Conservation (phyloP, 495 filamentous ascomycete species). For the Elasticomyces elasticus region DNA sequence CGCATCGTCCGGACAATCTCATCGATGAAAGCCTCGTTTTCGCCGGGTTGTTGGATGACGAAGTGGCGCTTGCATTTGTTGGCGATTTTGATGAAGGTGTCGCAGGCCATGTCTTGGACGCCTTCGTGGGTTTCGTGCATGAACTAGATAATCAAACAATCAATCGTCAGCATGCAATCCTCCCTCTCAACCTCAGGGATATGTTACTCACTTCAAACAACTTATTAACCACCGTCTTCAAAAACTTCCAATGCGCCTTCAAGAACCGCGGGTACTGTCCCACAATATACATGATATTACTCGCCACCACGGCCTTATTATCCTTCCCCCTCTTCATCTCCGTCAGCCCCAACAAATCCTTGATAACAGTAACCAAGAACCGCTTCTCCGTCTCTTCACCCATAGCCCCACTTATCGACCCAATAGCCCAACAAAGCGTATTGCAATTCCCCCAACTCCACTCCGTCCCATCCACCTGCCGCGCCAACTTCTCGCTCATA, state of each 20-base stretch:
- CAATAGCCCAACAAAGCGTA: conserved; percentile 97
- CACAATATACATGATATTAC: conserved; percentile 99
- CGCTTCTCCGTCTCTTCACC: conserved; percentile 98
- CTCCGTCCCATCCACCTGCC: conserved; percentile 87
- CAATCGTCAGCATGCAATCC: too few species aligned
- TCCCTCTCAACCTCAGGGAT: too few species aligned
- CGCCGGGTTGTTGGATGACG: conserved; percentile 87
- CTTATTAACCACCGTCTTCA: conserved; percentile 99
- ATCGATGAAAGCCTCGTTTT: conserved; percentile 93
- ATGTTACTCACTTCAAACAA: too few species aligned
- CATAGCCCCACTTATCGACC: conserved; percentile 97
- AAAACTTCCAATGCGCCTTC: conserved; percentile 98
- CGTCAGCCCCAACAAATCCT: conserved; percentile 93
- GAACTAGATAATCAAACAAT: too few species aligned
- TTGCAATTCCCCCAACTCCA: conserved; percentile 99
- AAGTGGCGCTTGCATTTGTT: conserved; percentile 97
- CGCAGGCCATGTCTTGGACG: conserved; percentile 99
- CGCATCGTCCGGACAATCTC: conserved; percentile 93
- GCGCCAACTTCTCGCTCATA: conserved; percentile 95
- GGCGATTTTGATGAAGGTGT: conserved; percentile 99
- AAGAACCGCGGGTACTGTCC: conserved; percentile 96
- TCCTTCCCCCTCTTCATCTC: conserved; percentile 99
- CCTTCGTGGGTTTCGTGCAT: conserved; percentile 99
- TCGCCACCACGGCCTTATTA: conserved; percentile 97
- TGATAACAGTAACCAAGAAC: conserved; percentile 96